phyloP scores from a whole-genome alignment of 139 green algal species.

The Zygnema cylindricum region DNA sequence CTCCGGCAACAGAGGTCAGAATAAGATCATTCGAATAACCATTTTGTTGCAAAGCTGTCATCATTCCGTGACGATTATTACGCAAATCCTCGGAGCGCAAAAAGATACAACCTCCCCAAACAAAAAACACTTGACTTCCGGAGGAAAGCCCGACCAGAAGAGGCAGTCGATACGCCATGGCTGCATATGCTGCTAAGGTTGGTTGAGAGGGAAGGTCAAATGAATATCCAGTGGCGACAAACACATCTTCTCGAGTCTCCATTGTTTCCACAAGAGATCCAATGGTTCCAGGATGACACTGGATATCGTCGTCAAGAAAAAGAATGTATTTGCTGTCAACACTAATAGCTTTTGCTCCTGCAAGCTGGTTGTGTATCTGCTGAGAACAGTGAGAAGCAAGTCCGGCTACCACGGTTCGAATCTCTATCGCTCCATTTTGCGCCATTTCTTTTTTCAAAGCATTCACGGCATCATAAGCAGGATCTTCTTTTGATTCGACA shows the following conservation, averaged over 20 bases:
- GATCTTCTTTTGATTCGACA: constrained; percentile 50
- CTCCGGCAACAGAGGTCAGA: constrained; percentile 73
- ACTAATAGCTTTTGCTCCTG: constrained; percentile 8
- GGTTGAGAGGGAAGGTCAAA: constrained; percentile 76
- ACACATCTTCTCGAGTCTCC: constrained; percentile 70
- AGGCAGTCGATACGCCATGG: constrained; percentile 55
- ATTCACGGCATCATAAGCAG: constrained; percentile 30
- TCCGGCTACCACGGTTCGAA: constrained; percentile 41
- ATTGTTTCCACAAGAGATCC: constrained; percentile 71
- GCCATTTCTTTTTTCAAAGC: constrained; percentile 16
- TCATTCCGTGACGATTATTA: constrained; percentile 67
- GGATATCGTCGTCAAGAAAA: constrained; percentile 92
- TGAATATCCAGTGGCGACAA: constrained; percentile 88
- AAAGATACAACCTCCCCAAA: constrained; percentile 92
- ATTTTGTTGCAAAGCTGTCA: constrained; percentile 72
- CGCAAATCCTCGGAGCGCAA: constrained; percentile 71
- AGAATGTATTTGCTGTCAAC: constrained; percentile 74
- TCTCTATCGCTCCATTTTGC: neutral
- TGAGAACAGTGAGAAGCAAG: constrained; percentile 44
- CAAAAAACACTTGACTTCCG: constrained; percentile 69
- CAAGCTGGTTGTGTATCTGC: constrained; percentile 62
- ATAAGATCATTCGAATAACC: constrained; percentile 93
- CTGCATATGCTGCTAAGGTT: constrained; percentile 16
- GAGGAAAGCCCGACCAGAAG: constrained; percentile 50
- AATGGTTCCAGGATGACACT: constrained; percentile 75